Evolutionary conservation across 2,329 filamentous ascomycete species (phyloP).

Genomic region (Fragosphaeria purpurea): DNA sequence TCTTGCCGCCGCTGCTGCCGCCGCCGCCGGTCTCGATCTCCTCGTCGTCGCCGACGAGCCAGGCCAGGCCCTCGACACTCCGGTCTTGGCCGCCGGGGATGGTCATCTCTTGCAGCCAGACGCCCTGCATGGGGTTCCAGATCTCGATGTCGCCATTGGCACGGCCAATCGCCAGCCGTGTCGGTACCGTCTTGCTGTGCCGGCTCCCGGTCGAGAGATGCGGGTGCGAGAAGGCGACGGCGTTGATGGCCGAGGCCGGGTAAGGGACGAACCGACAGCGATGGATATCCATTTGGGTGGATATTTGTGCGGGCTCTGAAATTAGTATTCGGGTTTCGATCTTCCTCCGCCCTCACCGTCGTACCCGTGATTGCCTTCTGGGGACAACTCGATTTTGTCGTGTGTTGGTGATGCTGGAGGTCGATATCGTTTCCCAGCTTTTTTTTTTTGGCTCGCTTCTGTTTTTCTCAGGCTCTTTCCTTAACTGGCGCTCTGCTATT

Average conservation of each 20-base stretch:
- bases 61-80: conserved; percentile 82
- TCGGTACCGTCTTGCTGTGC: conserved; percentile 43
- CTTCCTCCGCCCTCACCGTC: too few species aligned
- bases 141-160: conserved; percentile 96
- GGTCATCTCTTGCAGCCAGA: conserved; percentile 84
- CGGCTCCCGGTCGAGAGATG: conserved; percentile 33
- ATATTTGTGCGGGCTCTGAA: too few species aligned
- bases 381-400: background rate
- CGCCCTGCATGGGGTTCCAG: conserved; percentile 77
- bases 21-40: conserved; percentile 48
- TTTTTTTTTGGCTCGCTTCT: background rate
- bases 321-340: too few species aligned
- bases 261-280: conserved; percentile 93
- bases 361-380: background rate
- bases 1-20: conserved; percentile 29
- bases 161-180: conserved; percentile 79
- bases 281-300: conserved; percentile 68
- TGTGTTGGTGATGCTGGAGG: background rate
- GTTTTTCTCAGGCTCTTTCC: background rate
- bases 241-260: conserved; percentile 85
- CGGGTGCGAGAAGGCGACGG: conserved; percentile 83
- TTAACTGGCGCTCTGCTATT: conserved; percentile 7
- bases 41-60: conserved; percentile 79
- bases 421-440: background rate
- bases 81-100: conserved; percentile 75